These are phyloP conservation scores for Suillus occidentalis DNA, from an alignment of 768 basidiomycete species.

Conservation along the genomic window DNA sequence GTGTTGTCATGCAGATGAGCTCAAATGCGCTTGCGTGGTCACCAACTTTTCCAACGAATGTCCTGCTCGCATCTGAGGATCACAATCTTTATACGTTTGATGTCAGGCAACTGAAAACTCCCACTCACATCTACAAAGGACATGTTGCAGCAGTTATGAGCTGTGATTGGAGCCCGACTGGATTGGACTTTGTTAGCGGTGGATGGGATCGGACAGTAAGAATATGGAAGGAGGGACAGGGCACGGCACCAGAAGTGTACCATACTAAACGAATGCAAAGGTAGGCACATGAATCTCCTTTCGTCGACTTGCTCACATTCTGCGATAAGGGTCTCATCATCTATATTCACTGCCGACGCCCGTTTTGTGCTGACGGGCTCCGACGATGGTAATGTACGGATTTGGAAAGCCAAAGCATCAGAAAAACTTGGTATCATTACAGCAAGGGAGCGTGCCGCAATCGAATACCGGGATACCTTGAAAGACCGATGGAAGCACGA, in stretches of 20 bases:
- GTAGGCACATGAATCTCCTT: slow-evolving; percentile 36
- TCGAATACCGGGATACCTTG: slow-evolving; percentile 90
- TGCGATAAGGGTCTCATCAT: slow-evolving; percentile 73
- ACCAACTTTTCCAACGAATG: slow-evolving; percentile 88
- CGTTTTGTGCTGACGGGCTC: slow-evolving; percentile 90
- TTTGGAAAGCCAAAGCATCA: slow-evolving; percentile 94
- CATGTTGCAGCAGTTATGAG: slow-evolving; percentile 97
- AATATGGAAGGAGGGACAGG: slow-evolving; percentile 88
- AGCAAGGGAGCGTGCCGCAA: slow-evolving; percentile 84
- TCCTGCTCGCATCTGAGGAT: slow-evolving; percentile 96
- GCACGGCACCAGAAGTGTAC: slow-evolving; percentile 84
- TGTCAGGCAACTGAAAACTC: slow-evolving; percentile 76
- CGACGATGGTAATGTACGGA: slow-evolving; percentile 91
- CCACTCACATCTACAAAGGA: slow-evolving; percentile 94
- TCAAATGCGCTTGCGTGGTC: slow-evolving; percentile 93
- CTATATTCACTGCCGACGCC: slow-evolving; percentile 86
- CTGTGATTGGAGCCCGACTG: slow-evolving; percentile 97
- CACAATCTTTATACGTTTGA: slow-evolving; percentile 99
- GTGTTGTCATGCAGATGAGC: slow-evolving; percentile 93
- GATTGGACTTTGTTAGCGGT: slow-evolving; percentile 92
- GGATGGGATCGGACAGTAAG: slow-evolving; percentile 95
- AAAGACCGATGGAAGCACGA: slow-evolving; percentile 89
- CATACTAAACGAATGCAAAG: slow-evolving; percentile 99
- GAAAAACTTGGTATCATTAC: slow-evolving; percentile 92
- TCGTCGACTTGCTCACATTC: neutral